Evolutionary conservation across 2,329 filamentous ascomycete species (phyloP).

Genomic region (Daldinia eschscholtzii): DNA sequence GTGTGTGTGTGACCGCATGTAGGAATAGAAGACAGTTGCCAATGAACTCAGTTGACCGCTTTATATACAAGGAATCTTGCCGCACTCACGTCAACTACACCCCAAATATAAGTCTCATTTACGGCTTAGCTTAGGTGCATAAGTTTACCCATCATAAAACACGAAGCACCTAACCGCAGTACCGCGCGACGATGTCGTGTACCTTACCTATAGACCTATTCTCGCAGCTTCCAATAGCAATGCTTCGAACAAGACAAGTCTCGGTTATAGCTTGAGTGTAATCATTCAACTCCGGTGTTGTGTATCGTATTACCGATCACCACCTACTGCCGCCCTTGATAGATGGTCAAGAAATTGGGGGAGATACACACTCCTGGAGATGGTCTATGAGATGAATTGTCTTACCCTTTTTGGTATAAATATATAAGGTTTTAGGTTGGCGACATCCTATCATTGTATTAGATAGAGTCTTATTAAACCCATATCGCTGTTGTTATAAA

Average conservation of each 20-base stretch:
- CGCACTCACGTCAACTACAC: background rate
- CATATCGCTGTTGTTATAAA: too few relatives aligned
- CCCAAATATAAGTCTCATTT: background rate
- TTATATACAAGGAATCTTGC: background rate
- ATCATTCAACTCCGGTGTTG: background rate
- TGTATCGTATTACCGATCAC: background rate
- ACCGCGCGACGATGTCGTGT: background rate
- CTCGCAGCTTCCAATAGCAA: background rate
- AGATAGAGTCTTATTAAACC: too few relatives aligned
- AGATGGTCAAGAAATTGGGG: background rate
- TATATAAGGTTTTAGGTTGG: too few relatives aligned
- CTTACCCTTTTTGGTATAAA: too few relatives aligned
- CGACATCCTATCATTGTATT: too few relatives aligned
- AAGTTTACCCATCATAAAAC: background rate
- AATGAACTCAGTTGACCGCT: background rate
- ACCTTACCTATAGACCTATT: background rate
- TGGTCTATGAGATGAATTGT: too few relatives aligned
- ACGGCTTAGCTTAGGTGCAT: background rate
- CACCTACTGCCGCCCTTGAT: background rate
- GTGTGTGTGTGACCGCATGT: background rate
- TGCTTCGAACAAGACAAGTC: background rate
- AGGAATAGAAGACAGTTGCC: background rate
- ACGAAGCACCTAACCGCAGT: background rate
- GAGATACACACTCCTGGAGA: too few relatives aligned
- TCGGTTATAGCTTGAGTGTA: background rate